Conservation (phyloP, 2,329 filamentous ascomycete genomes). For the Talaromyces albobiverticillius region DNA sequence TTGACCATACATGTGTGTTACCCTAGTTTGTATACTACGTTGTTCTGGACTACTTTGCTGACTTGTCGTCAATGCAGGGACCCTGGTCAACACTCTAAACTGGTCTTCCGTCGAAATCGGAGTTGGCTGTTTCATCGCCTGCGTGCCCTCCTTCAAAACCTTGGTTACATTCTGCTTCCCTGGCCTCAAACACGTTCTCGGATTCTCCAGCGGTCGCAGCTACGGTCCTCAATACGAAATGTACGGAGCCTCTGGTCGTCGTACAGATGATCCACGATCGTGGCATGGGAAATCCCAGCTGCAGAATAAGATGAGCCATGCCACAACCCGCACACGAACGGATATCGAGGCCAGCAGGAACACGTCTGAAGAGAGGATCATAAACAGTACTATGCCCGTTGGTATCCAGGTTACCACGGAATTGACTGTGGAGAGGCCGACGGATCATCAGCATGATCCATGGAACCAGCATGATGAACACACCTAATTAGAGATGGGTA, state of each 20-base stretch:
- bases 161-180: constrained; percentile 19
- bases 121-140: constrained; percentile 21
- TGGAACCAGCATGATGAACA: background rate
- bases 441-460: background rate
- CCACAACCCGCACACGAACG: too few species aligned
- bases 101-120: constrained; percentile 23
- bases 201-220: constrained; percentile 14
- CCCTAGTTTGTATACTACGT: too few species aligned
- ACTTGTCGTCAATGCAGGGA: constrained; percentile 13
- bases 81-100: constrained; percentile 19
- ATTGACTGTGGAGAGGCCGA: background rate
- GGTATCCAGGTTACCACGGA: constrained; percentile 10
- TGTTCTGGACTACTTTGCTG: too few species aligned
- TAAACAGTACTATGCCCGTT: background rate
- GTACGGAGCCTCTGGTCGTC: constrained; percentile 16
- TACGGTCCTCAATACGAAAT: constrained; percentile 16
- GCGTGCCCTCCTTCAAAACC: constrained; percentile 22
- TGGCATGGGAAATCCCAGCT: background rate
- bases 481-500: too few species aligned
- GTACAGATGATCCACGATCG: constrained; percentile 13
- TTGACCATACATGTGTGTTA: constrained; percentile 21
- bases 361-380: constrained; percentile 10
- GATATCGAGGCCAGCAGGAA: constrained; percentile 5
- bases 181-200: constrained; percentile 13
- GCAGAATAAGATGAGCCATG: background rate